Evolutionary conservation across 139 green algal genomes (phyloP).

Genomic region (Diplosphaera chodatii): DNA sequence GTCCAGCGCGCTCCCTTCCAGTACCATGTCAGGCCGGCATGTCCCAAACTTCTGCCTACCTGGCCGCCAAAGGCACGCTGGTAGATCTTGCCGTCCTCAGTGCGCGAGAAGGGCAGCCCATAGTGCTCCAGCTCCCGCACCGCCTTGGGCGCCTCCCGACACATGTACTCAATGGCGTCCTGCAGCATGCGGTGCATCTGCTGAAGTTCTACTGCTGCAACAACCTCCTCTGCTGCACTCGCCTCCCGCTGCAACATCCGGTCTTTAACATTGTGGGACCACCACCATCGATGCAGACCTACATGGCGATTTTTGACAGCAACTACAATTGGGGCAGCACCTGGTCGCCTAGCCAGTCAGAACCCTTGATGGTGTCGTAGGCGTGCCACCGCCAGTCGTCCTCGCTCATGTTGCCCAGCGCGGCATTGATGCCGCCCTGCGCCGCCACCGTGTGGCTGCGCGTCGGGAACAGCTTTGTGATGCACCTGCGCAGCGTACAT

Average conservation of each 20-base stretch:
- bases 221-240: too few relatives aligned
- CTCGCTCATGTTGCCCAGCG: constrained; percentile 95
- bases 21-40: too few relatives aligned
- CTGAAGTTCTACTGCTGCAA: too few relatives aligned
- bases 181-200: too few relatives aligned
- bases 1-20: too few relatives aligned
- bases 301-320: neutral
- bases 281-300: too few relatives aligned
- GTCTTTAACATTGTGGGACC: too few relatives aligned
- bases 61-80: constrained; percentile 96
- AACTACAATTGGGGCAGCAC: too few relatives aligned
- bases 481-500: constrained; percentile 59
- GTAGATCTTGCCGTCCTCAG: constrained; percentile 98
- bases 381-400: constrained; percentile 99
- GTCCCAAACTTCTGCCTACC: too few relatives aligned
- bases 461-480: constrained; percentile 99
- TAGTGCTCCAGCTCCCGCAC: constrained; percentile 99
- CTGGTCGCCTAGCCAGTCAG: constrained; percentile 97
- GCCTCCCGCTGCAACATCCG: too few relatives aligned
- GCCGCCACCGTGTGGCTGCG: constrained; percentile 97
- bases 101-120: constrained; percentile 95
- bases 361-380: constrained; percentile 99
- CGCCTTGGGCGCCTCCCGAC: constrained; percentile 87
- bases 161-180: constrained; percentile 82
- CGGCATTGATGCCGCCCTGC: constrained; percentile 98